These are phyloP conservation scores for Stephanocyclus meneghinianus DNA, from an alignment of 352 stramenopile genomes.

Conservation along the genomic window DNA sequence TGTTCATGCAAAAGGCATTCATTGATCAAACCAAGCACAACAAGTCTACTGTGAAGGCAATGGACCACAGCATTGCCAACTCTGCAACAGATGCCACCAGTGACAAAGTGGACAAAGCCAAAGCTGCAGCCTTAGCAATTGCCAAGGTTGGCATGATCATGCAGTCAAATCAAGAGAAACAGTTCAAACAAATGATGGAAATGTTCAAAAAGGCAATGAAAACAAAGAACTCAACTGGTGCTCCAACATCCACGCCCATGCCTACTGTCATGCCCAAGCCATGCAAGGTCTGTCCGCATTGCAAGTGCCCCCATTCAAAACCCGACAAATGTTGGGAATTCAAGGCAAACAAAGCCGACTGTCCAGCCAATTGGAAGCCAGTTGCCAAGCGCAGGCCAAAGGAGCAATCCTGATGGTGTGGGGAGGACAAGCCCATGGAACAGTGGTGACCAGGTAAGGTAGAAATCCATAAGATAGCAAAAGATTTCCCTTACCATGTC, in stretches of 20 bases:
- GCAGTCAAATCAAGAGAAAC: conserved; percentile 9
- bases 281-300: conserved; percentile 2
- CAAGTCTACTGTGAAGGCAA: conserved; percentile 5
- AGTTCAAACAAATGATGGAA: conserved; percentile 13
- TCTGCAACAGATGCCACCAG: not conserved
- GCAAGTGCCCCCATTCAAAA: conserved; percentile 11
- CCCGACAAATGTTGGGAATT: conserved; percentile 13
- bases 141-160: conserved; percentile 10
- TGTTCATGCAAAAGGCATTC: conserved; percentile 10
- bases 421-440: no score
- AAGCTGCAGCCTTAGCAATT: conserved; percentile 6
- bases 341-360: no score
- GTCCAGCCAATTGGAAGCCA: not conserved
- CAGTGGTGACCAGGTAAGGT: no score
- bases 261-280: not conserved
- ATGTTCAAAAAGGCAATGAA: conserved; percentile 13
- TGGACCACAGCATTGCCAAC: conserved; percentile 10
- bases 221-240: not conserved
- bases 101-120: not conserved
- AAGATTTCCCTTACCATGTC: conserved; percentile 12
- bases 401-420: conserved; percentile 5
- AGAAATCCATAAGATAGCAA: conserved; percentile 12
- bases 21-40: conserved; percentile 3
- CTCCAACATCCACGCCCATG: not conserved
- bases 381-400: not conserved